These are phyloP conservation scores for Ustulina deusta DNA, from an alignment of 2,329 filamentous ascomycete species.

Conservation along the genomic window DNA sequence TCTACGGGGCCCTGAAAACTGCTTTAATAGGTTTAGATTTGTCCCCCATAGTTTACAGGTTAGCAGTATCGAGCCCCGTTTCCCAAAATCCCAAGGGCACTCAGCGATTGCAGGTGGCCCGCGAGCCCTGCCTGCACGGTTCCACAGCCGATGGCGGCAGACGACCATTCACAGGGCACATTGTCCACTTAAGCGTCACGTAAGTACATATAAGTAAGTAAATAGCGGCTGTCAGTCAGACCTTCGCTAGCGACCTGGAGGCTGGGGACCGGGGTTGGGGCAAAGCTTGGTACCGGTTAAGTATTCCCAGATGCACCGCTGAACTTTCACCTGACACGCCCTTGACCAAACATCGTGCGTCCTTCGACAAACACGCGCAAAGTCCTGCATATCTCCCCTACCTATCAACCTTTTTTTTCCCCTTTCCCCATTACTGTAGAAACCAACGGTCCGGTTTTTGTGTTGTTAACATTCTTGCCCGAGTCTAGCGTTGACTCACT, in stretches of 20 bases:
- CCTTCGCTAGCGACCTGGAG: neutral
- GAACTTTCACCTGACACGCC: slow-evolving; percentile 41
- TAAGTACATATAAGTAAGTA: neutral
- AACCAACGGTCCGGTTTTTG: neutral
- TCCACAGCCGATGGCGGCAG: slow-evolving; percentile 37
- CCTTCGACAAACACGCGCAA: slow-evolving; percentile 43
- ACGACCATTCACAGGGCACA: slow-evolving; percentile 25
- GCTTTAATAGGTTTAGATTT: neutral
- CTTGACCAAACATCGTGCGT: slow-evolving; percentile 27
- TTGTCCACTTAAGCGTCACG: neutral
- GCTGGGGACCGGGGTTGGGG: neutral
- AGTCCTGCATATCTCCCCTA: slow-evolving; percentile 37
- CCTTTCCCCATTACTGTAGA: slow-evolving; percentile 12
- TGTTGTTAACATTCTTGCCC: slow-evolving; percentile 2
- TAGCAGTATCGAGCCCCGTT: no score
- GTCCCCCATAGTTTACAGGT: no score
- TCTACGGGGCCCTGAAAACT: neutral
- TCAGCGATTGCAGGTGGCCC: slow-evolving; percentile 28
- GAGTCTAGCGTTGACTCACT: slow-evolving; percentile 41
- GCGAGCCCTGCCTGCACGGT: slow-evolving; percentile 20
- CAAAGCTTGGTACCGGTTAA: neutral
- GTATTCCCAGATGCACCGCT: slow-evolving; percentile 20
- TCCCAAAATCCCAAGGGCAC: no score
- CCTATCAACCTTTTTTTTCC: slow-evolving; percentile 33
- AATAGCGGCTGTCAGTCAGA: neutral